Evolutionary conservation across 1,139 yeast species (phyloP), one percentile per base, ranked within the genome.

Genomic region (Yamadazyma mexicana): DNA sequence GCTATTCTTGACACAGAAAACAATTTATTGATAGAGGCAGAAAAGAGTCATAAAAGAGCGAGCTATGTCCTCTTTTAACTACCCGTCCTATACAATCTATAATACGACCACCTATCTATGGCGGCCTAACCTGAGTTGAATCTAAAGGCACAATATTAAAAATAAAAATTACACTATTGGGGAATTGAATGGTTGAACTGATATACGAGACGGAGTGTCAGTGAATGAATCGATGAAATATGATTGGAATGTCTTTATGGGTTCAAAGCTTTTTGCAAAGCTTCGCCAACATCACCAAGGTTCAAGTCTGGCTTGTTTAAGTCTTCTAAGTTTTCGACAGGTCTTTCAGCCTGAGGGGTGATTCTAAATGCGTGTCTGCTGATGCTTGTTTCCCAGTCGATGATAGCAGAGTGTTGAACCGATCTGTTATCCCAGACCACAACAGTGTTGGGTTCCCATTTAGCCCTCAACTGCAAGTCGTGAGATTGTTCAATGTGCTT

Each of bases 361-460:
- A 83, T 77, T 58, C 92, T 72, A 50, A 81, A 78, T 3, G 85
- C 87, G 28, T 83, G 89, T 61, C 92, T 74, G 29, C 76, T 63
- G 37, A 75, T 69, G 15, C 73, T 75, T n/a, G 47, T 40, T 25
- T 56, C 60, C 82, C 83, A 81, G 58, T 83, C 88, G 40, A 77
- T 65, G 33, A 78, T 65, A 4, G 89, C 88, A 17, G 82, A 64
- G 57, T 83, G 89, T 32, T 73, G 62, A 24, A 79, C 77, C 51
- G 82, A 66, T 59, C 89, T 72, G 62, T 83, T 83, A 52, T 83
- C 89, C 86, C 88, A 84, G 17, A 81, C 61, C 17, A 81, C 87
- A 24, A 84, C 83, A 5, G 87, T 79, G 38, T 57, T 58, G 22
- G 70, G 66, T 49, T 65, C 73, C 69, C 72, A 68, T 22, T 47